Base-by-base conservation (phyloP, 805 yeast species). In the Zygoascus bituminiphila region DNA sequence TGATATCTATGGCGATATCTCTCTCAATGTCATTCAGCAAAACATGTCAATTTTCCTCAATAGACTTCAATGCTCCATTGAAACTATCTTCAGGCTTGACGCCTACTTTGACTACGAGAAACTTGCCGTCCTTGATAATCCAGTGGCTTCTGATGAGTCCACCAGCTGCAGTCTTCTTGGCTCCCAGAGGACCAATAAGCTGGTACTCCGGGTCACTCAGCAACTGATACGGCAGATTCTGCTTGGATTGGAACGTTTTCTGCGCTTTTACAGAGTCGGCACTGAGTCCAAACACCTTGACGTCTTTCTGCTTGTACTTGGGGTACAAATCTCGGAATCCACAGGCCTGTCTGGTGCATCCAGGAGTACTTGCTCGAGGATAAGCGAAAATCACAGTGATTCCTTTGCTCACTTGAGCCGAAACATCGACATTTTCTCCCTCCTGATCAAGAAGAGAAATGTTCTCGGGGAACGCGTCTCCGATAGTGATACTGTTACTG, bases 281-380 rank as follows among this genome's bases (percentile, higher is more conserved):
- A 59, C 94, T 83, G 44, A 91, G 64, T 0, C 98, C 98, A 57
- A 76, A 80, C 1, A 91, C 82, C 0, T 76, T 68, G 1, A 81
- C 82, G 17, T 60, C 58, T 21, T 75, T 75, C 35, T 75, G 68
- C 42, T 70, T 64, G 58, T 84, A 75, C 38, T 74, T 69, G 2
- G 73, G 70, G 62, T 68, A 81, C 57, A 78, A 78, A 54, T 78
- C 81, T 57, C 93, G 80, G 63, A 84, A 93, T 0, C 96, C 96
- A 62, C 84, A 77, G 2, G 89, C 97, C 68, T 91, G 98, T 57
- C 88, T 77, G 1, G 98, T 91, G 66, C 98, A 93, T 2, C 98
- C 98, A 1, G 96, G 96, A 0, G 98, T 91, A 22, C 84, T 79
- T 0, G 98, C 98, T 61, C 76, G 82, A 47, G 98, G 98, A 62